Conservation (phyloP, 192 early-diverging fungal genomes). For the Helicostylum pulchrum region DNA sequence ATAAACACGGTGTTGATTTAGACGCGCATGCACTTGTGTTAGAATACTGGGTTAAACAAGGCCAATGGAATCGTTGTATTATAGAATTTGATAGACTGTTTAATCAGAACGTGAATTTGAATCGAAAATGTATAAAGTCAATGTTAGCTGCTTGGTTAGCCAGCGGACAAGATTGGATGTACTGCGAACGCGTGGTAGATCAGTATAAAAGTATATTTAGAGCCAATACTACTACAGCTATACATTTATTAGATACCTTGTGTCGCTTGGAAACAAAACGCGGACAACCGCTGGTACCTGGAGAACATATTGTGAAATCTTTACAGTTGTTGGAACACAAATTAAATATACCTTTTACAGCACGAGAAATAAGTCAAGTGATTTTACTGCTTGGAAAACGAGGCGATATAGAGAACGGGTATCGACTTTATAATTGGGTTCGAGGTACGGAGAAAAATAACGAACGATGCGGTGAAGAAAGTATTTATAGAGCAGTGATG, state of each 20-base stretch:
- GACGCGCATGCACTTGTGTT: no score
- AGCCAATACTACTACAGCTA: not conserved
- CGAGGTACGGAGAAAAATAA: slow-evolving; percentile 3
- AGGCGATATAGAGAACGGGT: slow-evolving; percentile 7
- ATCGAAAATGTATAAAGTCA: no score
- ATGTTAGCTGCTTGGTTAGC: not conserved
- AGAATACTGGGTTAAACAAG: no score
- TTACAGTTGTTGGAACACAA: slow-evolving; percentile 14
- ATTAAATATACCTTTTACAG: not conserved
- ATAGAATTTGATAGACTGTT: no score
- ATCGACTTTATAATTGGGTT: slow-evolving; percentile 20
- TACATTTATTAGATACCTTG: slow-evolving; percentile 12
- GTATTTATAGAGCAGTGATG: slow-evolving; percentile 19
- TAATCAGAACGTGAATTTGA: no score
- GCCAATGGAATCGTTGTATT: no score
- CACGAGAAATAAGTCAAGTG: slow-evolving; percentile 1
- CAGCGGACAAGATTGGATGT: not conserved
- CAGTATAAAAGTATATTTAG: slow-evolving; percentile 5
- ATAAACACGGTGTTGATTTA: no score
- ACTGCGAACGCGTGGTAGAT: slow-evolving; percentile 1
- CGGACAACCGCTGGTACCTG: not conserved
- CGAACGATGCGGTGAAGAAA: not conserved
- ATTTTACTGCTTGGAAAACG: slow-evolving; percentile 12
- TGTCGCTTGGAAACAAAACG: not conserved
- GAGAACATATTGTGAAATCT: slow-evolving; percentile 7